A percentile compares a stretch with the other conserved stretches of the same genome.
These are phyloP conservation scores for Gilbertella persicaria DNA, from an alignment of 371 early-diverging fungal genomes.

Conservation along the genomic window DNA sequence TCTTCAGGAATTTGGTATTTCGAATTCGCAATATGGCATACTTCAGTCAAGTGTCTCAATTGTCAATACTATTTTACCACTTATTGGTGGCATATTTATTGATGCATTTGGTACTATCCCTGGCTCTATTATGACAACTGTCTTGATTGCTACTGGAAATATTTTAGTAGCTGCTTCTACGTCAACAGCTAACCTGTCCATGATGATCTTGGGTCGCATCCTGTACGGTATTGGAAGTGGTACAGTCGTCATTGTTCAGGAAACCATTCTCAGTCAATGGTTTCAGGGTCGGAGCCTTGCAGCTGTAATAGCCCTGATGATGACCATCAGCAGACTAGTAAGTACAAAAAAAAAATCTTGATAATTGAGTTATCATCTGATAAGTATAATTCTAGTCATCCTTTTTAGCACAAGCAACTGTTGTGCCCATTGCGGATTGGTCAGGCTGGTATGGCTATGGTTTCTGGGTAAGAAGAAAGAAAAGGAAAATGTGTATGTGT, in stretches of 20 bases:
- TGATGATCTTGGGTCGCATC: conserved; percentile 70
- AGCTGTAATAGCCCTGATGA: conserved; percentile 63
- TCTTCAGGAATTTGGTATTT: conserved; percentile 62
- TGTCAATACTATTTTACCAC: conserved; percentile 71
- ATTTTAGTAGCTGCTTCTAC: conserved; percentile 66
- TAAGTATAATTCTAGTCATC: conserved; percentile 53
- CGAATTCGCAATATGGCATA: conserved; percentile 72
- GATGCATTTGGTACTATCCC: conserved; percentile 69
- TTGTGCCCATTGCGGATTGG: conserved; percentile 62
- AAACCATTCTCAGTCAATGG: conserved; percentile 75
- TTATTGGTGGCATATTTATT: conserved; percentile 73
- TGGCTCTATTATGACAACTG: conserved; percentile 68
- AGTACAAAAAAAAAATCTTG: conserved; percentile 3
- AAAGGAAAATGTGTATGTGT: too few relatives aligned
- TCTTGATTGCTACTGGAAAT: conserved; percentile 63
- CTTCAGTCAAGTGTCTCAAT: conserved; percentile 71
- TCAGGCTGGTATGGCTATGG: conserved; percentile 72
- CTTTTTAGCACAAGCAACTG: conserved; percentile 68
- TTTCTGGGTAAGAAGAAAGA: conserved; percentile 59
- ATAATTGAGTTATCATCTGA: conserved; percentile 10
- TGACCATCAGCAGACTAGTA: conserved; percentile 67
- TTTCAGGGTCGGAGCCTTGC: conserved; percentile 68
- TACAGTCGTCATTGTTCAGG: conserved; percentile 69
- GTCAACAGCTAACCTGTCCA: conserved; percentile 44
- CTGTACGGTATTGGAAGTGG: conserved; percentile 76